Conservation (phyloP, 805 yeast species). For the Cyberlindnera xishuangbannaensis region DNA sequence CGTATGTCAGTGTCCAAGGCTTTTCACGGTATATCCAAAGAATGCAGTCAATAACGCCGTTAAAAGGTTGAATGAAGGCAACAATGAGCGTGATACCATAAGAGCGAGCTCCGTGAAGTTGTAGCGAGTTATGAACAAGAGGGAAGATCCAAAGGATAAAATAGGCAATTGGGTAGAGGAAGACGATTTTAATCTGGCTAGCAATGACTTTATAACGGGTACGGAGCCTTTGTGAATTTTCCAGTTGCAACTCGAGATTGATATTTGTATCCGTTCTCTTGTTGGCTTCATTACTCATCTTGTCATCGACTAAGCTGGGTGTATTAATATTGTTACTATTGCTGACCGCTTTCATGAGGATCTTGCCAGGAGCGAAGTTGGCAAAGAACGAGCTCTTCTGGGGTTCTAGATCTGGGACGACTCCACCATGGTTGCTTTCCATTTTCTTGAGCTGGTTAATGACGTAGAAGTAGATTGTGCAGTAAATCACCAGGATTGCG, state of each 20-base stretch:
- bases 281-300: no score
- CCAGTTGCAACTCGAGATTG: conserved; percentile 19
- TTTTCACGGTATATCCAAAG: conserved; percentile 74
- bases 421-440: conserved; percentile 9
- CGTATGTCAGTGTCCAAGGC: conserved; percentile 59
- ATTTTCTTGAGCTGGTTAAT: conserved; percentile 37
- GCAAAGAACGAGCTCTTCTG: neutral
- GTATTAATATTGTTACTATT: neutral
- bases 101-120: conserved; percentile 42
- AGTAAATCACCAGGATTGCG: conserved; percentile 57
- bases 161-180: conserved; percentile 81
- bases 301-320: neutral
- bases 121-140: conserved; percentile 56
- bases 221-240: conserved; percentile 40
- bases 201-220: conserved; percentile 60
- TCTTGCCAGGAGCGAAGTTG: neutral
- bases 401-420: neutral
- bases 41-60: conserved; percentile 68
- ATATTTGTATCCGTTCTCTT: conserved; percentile 13
- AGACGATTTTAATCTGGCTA: conserved; percentile 72
- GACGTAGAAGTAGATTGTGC: conserved; percentile 68
- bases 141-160: conserved; percentile 81
- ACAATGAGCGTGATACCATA: conserved; percentile 61
- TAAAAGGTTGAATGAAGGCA: conserved; percentile 76
- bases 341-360: conserved; percentile 2